Evolutionary conservation across 2,329 filamentous ascomycete species (phyloP), one percentile per base, ranked within the genome.

Genomic region (Metarhizium album): DNA sequence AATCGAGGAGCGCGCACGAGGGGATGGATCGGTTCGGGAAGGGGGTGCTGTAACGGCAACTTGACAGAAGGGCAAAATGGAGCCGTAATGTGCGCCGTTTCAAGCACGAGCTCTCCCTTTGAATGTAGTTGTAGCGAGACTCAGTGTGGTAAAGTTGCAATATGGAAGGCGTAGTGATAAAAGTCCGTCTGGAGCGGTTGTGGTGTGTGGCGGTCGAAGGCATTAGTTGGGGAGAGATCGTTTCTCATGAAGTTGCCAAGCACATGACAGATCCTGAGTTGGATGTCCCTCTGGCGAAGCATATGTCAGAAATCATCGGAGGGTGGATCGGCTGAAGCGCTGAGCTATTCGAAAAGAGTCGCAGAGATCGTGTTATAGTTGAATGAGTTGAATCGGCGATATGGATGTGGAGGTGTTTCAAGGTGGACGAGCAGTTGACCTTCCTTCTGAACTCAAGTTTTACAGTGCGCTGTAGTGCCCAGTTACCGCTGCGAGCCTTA

Each of bases 241-340:
- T 48, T 33, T 33, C 16, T 48, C 50, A 52, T 52, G 31, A 47
- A 46, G 43, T 31, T 35, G 16, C 23, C 13, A 40, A 38, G 43
- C 16, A 48, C 50, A 52, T 52, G 50, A 42, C 50, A 45, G 14
- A 35, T 38, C 14, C 38, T 27, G 8, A 22, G 35, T 24, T 35
- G 18, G 43, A 7, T n/a, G n/a, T n/a, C n/a, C n/a, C 33, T 24
- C 22, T 31, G 38, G 3, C 18, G 9, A 52, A 4, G 7, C 5
- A 31, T 20, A 29, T 29, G 2, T 7, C 5, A 18, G n/a, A 18
- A n/a, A 38, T 48, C 14, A 33, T 45, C 35, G 20, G 24, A 43
- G 13, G 37, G 16, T 29, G 20, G 27, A 24, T 7, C 6, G 18
- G 18, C 16, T 22, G 38, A n/a, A 42, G 38, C 18, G 38, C 18